Base-by-base conservation (phyloP, 2,329 filamentous ascomycete species). In the Aspergillus fischeri region DNA sequence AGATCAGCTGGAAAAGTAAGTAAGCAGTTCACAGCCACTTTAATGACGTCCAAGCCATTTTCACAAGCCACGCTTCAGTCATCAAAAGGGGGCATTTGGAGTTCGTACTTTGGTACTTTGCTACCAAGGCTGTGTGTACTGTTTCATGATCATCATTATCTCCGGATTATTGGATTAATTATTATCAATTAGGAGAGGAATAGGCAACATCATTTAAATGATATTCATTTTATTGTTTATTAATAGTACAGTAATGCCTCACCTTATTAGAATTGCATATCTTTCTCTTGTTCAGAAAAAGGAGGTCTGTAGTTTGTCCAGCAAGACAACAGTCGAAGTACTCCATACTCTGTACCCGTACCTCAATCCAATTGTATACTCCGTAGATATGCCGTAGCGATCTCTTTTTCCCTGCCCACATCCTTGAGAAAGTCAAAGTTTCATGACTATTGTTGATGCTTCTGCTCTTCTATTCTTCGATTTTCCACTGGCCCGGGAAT, bases 401-500 rank as follows among this genome's bases (percentile, higher is more conserved):
- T 35, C 32, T 14, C 32, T 29, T 10, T 28, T 10, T 29, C 8
- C 9, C 28, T 29, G 28, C 9, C 28, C 28, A 29, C 3, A 17
- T 38, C 14, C 32, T 38, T 14, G 11, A 35, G 32, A 38, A 38
- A 38, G 11, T 38, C 14, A 27, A 47, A 14, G 20, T 10, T 10
- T 27, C 44, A 47, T 27, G 11, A 47, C 11, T 27, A 47, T 11
- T 27, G 32, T 38, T 35, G 32, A 35, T 24, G 10, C 44, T 47
- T 24, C 21, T 24, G 10, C 4, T 11, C 5, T 45, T 24, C 25
- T 25, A 1, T 21, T n/a, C 9, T 14, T 32, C 17, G 5, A 3
- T 38, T 29, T 17, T 35, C 25, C 28, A 21, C 60, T 55, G 56
- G 51, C 53, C 60, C 60, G 61, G 56, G 42, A 53, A 58, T 44